A percentile compares a stretch with the other conserved stretches of the same genome.
These are phyloP conservation scores for Schwanniomyces pseudopolymorphus DNA, from an alignment of 805 yeast species.

Conservation along the genomic window DNA sequence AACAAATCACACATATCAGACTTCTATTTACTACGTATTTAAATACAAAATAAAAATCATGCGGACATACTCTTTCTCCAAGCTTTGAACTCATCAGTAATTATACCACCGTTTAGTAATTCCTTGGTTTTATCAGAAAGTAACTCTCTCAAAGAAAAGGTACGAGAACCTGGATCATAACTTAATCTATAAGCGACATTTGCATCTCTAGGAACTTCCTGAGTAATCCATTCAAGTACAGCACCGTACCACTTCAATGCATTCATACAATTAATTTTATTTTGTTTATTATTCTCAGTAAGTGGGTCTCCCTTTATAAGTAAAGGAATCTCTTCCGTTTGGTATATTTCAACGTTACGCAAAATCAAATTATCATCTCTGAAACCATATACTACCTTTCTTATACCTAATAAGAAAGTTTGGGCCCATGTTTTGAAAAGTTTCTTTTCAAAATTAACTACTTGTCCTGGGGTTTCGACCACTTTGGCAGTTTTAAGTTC, in stretches of 20 bases:
- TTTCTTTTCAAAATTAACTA: conserved; percentile 70
- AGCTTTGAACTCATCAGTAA: conserved; percentile 44
- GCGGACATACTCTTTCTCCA: conserved; percentile 24
- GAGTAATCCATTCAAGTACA: conserved; percentile 72
- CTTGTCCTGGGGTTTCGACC: conserved; percentile 56
- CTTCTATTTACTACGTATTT: too few species aligned
- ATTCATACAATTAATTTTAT: conserved; percentile 67
- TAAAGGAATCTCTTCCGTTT: conserved; percentile 77
- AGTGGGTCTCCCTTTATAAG: conserved; percentile 54
- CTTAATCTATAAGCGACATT: conserved; percentile 55
- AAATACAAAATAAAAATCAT: neutral
- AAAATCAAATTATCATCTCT: conserved; percentile 71
- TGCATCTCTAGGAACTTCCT: conserved; percentile 46
- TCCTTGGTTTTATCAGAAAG: conserved; percentile 38
- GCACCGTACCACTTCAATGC: conserved; percentile 87
- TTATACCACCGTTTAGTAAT: conserved; percentile 39
- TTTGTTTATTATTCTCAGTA: conserved; percentile 26
- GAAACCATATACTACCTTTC: conserved; percentile 81
- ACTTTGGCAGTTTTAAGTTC: conserved; percentile 76
- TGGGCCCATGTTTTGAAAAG: conserved; percentile 89
- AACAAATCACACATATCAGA: too few species aligned
- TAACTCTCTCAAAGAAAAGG: conserved; percentile 53
- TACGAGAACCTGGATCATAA: conserved; percentile 55
- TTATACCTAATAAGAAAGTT: conserved; percentile 83
- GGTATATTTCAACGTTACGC: conserved; percentile 68